Conservation (phyloP, 169 alveolate species). For the Cryptosporidium ryanae region DNA sequence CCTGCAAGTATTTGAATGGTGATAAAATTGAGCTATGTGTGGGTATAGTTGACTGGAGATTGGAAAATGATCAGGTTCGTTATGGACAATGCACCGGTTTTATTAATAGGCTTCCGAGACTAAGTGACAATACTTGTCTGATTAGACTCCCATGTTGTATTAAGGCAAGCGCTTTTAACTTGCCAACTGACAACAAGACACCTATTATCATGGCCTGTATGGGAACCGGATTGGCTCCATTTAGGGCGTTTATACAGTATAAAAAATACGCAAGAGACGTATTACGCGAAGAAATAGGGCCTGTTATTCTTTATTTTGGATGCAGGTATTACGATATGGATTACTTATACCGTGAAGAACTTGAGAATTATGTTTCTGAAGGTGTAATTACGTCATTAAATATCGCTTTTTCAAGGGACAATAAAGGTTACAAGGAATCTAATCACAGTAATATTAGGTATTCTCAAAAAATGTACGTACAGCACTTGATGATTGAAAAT, state of each 20-base stretch:
- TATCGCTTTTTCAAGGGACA: conserved; percentile 81
- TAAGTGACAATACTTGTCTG: conserved; percentile 19
- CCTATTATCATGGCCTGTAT: conserved; percentile 82
- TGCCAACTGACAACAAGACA: conserved; percentile 75
- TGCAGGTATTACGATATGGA: conserved; percentile 79
- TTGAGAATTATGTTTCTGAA: conserved; percentile 77
- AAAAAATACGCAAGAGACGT: conserved; percentile 65
- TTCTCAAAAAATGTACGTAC: conserved; percentile 81
- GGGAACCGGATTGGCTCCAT: conserved; percentile 85
- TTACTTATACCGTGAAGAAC: conserved; percentile 78
- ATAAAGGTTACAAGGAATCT: conserved; percentile 49
- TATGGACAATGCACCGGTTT: conserved; percentile 74
- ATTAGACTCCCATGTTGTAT: conserved; percentile 22
- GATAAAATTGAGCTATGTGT: conserved; percentile 49
- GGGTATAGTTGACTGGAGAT: conserved; percentile 70
- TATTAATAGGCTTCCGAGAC: conserved; percentile 44
- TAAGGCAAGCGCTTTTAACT: conserved; percentile 77
- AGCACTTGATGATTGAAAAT: conserved; percentile 75
- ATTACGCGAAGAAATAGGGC: conserved; percentile 75
- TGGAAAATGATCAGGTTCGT: conserved; percentile 1
- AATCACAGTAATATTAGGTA: conserved; percentile 12
- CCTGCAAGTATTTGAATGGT: conserved; percentile 41
- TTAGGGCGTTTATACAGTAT: conserved; percentile 81
- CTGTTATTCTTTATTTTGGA: conserved; percentile 81
- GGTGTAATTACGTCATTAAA: conserved; percentile 77